Evolutionary conservation across 2,329 filamentous ascomycete species (phyloP), one percentile per base, ranked within the genome.

Genomic region (Sporothrix globosa): DNA sequence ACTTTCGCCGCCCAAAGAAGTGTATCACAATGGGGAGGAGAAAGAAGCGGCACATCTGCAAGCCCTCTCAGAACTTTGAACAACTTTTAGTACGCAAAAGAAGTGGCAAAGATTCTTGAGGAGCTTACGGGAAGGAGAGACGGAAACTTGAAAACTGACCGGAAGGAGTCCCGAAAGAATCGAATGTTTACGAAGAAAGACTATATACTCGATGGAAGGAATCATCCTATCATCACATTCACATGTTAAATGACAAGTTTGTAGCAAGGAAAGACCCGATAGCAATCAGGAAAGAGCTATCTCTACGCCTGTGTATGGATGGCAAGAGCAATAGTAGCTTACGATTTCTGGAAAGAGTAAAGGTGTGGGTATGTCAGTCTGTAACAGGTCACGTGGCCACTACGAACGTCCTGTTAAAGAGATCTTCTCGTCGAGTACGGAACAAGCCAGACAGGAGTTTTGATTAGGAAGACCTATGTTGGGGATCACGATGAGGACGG

Each of bases 111-210:
- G 34, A 34, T 9, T 34, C 34, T 34, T 34, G 34, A 34, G 34
- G 34, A 34, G 34, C 34, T 34, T 34, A 34, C 34, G 53, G 24
- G 53, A 56, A 56, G 53, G 53, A 56, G 11, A 30, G 53, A 56
- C 24, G 17, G 24, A 30, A 56, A 56, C 24, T 30, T 11, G 53
- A 56, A 56, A 56, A 11, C 27, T 34, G 53, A 56, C 11, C 53
- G 53, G 53, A 30, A 56, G 53, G 53, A 56, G 53, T 21, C 53
- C 53, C 53, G 17, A 17, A 56, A 56, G 53, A 13, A 56, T 56
- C 17, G 17, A 5, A 34, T 24, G 27, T 56, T 56, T 24, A 56
- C 53, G 17, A 30, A 0, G 53, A 56, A 56, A 56, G 7, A 34
- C 53, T 11, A 56, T 24, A 17, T 56, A 11, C 17, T 56, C 53